Conservation (phyloP, 352 stramenopile genomes). For the Globisporangium ultimum region DNA sequence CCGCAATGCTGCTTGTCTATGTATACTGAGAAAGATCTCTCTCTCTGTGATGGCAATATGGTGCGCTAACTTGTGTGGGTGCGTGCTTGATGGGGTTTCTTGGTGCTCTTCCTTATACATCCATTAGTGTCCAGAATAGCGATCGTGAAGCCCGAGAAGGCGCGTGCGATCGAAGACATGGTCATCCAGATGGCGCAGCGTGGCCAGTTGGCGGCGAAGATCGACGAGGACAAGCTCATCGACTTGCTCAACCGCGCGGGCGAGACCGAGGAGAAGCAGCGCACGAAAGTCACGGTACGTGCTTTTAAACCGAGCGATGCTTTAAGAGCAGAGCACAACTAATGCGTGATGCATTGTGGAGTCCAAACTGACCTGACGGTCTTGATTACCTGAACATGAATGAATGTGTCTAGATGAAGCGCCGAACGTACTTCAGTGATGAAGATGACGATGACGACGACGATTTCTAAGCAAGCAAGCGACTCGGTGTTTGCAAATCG, state of each 20-base stretch:
- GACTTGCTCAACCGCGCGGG: conserved; percentile 76
- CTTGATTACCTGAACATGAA: neutral
- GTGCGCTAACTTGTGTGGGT: neutral
- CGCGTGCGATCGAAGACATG: conserved; percentile 81
- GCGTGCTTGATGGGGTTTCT: neutral
- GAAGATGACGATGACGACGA: conserved; percentile 86
- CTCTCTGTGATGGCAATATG: no score
- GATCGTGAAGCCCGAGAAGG: conserved; percentile 88
- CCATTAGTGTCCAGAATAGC: conserved; percentile 76
- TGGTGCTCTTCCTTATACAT: neutral
- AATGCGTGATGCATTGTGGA: no score
- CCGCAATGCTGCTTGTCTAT: no score
- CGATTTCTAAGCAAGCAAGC: conserved; percentile 26
- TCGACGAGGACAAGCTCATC: conserved; percentile 85
- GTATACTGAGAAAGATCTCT: no score
- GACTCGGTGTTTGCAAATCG: neutral
- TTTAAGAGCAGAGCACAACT: no score
- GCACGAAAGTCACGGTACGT: conserved; percentile 85
- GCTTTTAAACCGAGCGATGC: no score
- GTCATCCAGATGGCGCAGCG: conserved; percentile 85
- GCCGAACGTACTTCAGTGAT: conserved; percentile 86
- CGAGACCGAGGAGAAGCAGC: conserved; percentile 79
- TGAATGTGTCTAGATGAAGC: conserved; percentile 74
- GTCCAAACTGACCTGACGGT: neutral
- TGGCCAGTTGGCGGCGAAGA: conserved; percentile 75